Evolutionary conservation across 2,329 filamentous ascomycete genomes (phyloP).

Genomic region (Pyricularia grisea): DNA sequence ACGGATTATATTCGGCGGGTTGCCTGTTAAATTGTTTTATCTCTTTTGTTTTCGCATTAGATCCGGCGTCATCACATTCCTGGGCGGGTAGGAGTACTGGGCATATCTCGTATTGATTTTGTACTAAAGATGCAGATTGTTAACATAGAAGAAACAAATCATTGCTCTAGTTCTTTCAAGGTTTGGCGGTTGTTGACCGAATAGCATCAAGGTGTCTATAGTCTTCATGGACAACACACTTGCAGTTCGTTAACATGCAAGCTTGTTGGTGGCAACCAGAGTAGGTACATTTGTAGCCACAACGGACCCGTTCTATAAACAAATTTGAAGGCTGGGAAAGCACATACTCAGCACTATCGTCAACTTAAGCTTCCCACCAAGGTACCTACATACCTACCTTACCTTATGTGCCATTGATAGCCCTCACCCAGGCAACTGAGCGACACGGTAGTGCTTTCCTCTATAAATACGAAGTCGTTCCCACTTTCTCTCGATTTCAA

Average conservation of each 20-base stretch:
- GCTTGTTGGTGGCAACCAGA: background rate
- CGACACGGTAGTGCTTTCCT: background rate
- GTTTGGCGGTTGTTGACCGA: background rate
- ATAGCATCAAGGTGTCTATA: no score
- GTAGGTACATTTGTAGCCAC: background rate
- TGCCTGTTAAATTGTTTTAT: background rate
- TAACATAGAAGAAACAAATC: background rate
- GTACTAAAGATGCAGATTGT: background rate
- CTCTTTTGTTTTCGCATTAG: background rate
- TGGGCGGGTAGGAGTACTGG: background rate
- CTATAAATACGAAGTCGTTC: background rate
- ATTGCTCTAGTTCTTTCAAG: background rate
- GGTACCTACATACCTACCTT: no score
- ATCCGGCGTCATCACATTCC: background rate
- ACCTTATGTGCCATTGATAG: background rate
- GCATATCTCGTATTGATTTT: background rate
- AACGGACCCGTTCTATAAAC: background rate
- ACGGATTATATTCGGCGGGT: background rate
- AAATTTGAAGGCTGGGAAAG: background rate
- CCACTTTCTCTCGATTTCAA: background rate
- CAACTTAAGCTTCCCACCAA: background rate
- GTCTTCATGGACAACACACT: background rate
- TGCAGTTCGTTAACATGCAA: background rate
- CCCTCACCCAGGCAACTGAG: background rate
- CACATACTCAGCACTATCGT: background rate